Evolutionary conservation across 179 eudicot species (phyloP).

Genomic region (Spinacia oleracea): DNA sequence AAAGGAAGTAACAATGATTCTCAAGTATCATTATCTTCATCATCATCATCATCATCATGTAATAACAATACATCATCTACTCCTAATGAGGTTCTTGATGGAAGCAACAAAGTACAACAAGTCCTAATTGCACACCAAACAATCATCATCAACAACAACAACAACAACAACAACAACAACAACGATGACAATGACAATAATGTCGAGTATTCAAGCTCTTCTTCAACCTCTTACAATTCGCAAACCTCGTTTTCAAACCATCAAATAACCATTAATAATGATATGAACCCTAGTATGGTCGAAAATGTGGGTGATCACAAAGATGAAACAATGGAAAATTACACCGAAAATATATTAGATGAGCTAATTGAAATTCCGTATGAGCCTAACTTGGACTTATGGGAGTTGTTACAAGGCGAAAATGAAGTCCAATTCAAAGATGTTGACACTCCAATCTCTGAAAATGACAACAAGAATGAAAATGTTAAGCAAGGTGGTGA

Average conservation of each 20-base stretch:
- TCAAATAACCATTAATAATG: slow-evolving; percentile 18
- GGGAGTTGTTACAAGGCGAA: slow-evolving; percentile 47
- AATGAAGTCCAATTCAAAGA: slow-evolving; percentile 28
- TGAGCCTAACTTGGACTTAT: slow-evolving; percentile 50
- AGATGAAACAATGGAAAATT: neutral
- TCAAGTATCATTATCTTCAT: slow-evolving; percentile 1
- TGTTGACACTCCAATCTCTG: slow-evolving; percentile 19
- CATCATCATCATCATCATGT: neutral
- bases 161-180: slow-evolving; percentile 11
- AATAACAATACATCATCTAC: slow-evolving; percentile 8
- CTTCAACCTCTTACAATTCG: slow-evolving; percentile 25
- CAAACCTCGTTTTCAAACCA: slow-evolving; percentile 18
- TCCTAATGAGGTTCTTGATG: slow-evolving; percentile 12
- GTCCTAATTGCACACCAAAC: slow-evolving; percentile 4
- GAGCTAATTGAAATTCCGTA: slow-evolving; percentile 47
- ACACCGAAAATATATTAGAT: slow-evolving; percentile 6
- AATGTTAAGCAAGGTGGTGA: slow-evolving; percentile 11
- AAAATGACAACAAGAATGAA: slow-evolving; percentile 16
- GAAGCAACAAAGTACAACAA: slow-evolving; percentile 14
- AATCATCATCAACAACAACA: slow-evolving; percentile 19
- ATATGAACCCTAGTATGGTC: neutral
- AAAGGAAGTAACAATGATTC: neutral
- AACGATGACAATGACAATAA: too few species aligned
- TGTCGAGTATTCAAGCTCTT: slow-evolving; percentile 34
- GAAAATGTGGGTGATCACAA: neutral